Conservation (phyloP, 1,284 basidiomycete species). For the Cryptococcus amylolentus region DNA sequence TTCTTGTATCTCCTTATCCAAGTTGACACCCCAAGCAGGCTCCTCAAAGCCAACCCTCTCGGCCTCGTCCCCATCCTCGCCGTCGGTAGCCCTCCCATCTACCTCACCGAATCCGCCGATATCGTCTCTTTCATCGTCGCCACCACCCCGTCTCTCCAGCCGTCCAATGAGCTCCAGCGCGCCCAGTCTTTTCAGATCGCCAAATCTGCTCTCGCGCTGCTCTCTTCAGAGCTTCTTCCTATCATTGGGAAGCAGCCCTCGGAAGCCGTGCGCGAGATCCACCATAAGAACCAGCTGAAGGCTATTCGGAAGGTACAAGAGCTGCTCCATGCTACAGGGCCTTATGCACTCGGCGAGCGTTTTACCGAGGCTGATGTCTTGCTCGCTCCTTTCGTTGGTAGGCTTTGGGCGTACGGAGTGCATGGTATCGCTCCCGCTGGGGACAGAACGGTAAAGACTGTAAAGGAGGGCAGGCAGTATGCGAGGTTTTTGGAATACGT, state of each 20-base stretch:
- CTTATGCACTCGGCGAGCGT: neutral
- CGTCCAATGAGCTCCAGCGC: neutral
- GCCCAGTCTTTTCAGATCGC: neutral
- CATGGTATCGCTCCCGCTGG: neutral
- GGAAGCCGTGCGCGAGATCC: neutral
- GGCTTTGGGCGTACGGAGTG: neutral
- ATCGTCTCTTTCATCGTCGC: neutral
- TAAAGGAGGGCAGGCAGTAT: neutral
- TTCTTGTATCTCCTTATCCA: neutral
- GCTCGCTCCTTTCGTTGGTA: neutral
- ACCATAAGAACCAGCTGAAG: neutral
- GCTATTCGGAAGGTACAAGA: neutral
- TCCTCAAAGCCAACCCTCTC: neutral
- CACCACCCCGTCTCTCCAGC: neutral
- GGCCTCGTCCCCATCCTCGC: neutral
- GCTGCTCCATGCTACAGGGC: neutral
- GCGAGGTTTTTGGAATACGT: neutral
- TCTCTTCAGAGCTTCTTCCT: neutral
- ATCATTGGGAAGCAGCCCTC: neutral
- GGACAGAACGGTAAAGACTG: neutral
- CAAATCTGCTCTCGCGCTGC: neutral
- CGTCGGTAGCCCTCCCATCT: neutral
- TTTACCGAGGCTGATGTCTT: neutral
- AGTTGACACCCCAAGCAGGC: neutral
- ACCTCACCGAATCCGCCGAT: constrained; percentile 1